phyloP scores from a whole-genome alignment of 225 moss, liverwort and hornwort species.

The Marchantia polymorpha region DNA sequence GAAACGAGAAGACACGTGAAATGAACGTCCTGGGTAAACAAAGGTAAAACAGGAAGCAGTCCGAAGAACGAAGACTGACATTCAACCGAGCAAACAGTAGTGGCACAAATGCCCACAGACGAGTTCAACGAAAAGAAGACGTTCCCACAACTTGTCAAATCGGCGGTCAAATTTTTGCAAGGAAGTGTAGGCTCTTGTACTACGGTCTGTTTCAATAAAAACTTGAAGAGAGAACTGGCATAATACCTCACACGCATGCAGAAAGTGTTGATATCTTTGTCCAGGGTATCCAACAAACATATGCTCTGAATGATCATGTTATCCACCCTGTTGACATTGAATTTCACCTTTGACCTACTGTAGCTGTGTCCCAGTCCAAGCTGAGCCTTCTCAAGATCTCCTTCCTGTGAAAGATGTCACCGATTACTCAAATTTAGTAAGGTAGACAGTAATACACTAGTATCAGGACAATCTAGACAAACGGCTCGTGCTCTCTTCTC shows the following conservation, averaged over 20 bases:
- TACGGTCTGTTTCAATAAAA: too few relatives aligned
- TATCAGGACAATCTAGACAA: not conserved
- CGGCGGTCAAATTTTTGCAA: too few relatives aligned
- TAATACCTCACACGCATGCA: conserved; percentile 83
- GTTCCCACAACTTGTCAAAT: too few relatives aligned
- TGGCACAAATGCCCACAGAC: not conserved
- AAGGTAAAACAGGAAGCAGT: not conserved
- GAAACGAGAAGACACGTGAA: not conserved
- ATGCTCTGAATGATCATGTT: conserved; percentile 99
- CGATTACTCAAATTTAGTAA: not conserved
- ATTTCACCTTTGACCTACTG: conserved; percentile 94
- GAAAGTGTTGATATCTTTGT: conserved; percentile 94
- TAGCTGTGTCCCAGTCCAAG: conserved; percentile 91
- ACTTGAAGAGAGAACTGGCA: not conserved
- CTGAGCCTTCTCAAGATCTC: conserved; percentile 91
- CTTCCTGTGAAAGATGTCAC: conserved; percentile 50
- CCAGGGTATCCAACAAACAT: conserved; percentile 84
- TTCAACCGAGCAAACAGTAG: not conserved
- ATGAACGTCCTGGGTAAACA: not conserved
- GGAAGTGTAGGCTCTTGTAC: too few relatives aligned
- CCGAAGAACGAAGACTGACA: not conserved
- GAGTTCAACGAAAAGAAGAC: too few relatives aligned
- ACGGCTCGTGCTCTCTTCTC: not conserved
- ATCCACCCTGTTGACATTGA: conserved; percentile 93
- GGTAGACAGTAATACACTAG: not conserved